Percentiles rank a stretch among this genome's conserved stretches.
Evolutionary conservation across 2,329 filamentous ascomycete genomes (phyloP).

Genomic region (Podosphaera aphanis): DNA sequence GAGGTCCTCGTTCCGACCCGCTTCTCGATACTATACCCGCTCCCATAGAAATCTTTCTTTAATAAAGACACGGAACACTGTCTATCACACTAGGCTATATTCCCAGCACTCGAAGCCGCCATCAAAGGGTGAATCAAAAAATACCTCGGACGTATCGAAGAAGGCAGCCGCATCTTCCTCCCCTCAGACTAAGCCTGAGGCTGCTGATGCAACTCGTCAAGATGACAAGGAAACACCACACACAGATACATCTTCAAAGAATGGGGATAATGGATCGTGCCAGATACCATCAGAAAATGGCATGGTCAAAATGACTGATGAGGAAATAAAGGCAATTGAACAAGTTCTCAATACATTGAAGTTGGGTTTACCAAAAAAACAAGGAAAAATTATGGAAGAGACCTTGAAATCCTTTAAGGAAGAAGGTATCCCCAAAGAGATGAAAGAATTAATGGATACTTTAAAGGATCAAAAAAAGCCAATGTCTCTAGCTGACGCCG

Average conservation of each 20-base stretch:
- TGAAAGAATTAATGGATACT: constrained; percentile 18
- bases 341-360: constrained; percentile 31
- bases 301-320: constrained; percentile 21
- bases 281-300: constrained; percentile 10
- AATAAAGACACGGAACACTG: constrained; percentile 15
- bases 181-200: constrained; percentile 16
- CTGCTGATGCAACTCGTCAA: constrained; percentile 22
- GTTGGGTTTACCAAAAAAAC: constrained; percentile 34
- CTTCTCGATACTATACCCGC: constrained; percentile 22
- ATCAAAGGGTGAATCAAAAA: constrained; percentile 7
- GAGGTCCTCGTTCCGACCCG: constrained; percentile 28
- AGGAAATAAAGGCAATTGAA: constrained; percentile 34
- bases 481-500: constrained; percentile 10
- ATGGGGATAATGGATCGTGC: constrained; percentile 12
- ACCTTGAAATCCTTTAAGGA: constrained; percentile 38
- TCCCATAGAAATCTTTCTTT: constrained; percentile 13
- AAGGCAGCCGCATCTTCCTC: constrained; percentile 11
- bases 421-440: constrained; percentile 42
- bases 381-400: constrained; percentile 33
- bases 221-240: constrained; percentile 19
- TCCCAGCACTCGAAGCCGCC: constrained; percentile 6
- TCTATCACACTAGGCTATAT: constrained; percentile 10
- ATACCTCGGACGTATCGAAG: constrained; percentile 11
- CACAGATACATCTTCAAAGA: neutral
- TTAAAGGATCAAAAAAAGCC: constrained; percentile 7